Evolutionary conservation across 371 early-diverging fungal species (phyloP).

Genomic region (Haplosporangium sp.): DNA sequence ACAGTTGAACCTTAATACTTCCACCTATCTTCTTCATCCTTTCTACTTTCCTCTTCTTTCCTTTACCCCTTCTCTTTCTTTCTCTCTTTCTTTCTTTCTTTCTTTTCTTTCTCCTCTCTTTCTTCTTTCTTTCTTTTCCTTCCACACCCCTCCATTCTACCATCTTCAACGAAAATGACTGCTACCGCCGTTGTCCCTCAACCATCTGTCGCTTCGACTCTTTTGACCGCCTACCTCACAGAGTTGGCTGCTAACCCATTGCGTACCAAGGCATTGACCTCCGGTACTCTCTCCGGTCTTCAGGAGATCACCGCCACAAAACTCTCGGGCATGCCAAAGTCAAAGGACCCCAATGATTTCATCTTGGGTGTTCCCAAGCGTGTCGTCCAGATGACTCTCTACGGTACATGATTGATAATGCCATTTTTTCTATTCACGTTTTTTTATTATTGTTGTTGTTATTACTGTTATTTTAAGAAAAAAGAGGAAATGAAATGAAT

Average conservation of each 20-base stretch:
- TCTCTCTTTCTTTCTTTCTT: neutral
- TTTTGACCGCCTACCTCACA: conserved; percentile 73
- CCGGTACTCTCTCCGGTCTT: conserved; percentile 77
- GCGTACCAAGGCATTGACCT: conserved; percentile 84
- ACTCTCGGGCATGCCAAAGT: conserved; percentile 68
- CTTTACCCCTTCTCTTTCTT: neutral
- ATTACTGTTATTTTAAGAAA: neutral
- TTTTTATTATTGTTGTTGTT: neutral
- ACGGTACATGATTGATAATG: conserved; percentile 64
- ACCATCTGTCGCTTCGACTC: conserved; percentile 37
- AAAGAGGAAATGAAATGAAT: too few relatives aligned
- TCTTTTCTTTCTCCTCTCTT: neutral
- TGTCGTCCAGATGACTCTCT: conserved; percentile 84
- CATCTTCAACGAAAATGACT: conserved; percentile 13
- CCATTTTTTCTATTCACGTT: neutral
- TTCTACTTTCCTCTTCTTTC: neutral
- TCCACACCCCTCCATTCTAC: neutral
- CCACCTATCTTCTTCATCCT: neutral
- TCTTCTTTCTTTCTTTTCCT: conserved; percentile 9
- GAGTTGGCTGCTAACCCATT: conserved; percentile 76
- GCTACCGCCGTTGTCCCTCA: conserved; percentile 22
- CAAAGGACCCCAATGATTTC: conserved; percentile 52
- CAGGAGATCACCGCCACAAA: conserved; percentile 85
- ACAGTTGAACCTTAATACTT: conserved; percentile 5
- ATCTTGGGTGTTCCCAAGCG: conserved; percentile 69